Percentiles rank a stretch among this genome's conserved stretches.
Conservation (phyloP, 495 filamentous ascomycete genomes). For the Penicillium turbatum region DNA sequence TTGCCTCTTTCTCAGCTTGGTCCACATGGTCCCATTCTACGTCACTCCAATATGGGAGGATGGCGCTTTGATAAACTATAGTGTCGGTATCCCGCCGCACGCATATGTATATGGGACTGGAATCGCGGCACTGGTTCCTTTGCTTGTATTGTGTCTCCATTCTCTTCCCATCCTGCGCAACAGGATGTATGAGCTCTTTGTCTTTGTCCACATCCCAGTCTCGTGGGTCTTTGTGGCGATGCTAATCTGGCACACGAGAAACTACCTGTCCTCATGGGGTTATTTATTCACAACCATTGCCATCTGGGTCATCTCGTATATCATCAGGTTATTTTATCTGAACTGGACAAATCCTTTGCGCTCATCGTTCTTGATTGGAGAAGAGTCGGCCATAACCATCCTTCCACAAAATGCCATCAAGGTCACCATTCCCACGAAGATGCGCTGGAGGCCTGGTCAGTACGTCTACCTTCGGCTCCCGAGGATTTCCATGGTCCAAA, state of each 20-base stretch:
- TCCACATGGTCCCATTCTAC: constrained; percentile 88
- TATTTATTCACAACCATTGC: constrained; percentile 80
- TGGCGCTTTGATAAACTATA: constrained; percentile 61
- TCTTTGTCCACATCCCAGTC: constrained; percentile 74
- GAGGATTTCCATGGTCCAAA: constrained; percentile 81
- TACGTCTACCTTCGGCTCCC: constrained; percentile 95
- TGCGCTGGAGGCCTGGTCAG: constrained; percentile 90
- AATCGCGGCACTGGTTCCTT: constrained; percentile 76
- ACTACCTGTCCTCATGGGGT: constrained; percentile 86
- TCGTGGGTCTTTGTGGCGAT: constrained; percentile 76
- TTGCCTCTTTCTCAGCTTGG: constrained; percentile 72
- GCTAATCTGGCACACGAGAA: constrained; percentile 94
- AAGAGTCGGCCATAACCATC: constrained; percentile 79
- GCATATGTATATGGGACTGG: constrained; percentile 81
- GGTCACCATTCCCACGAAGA: constrained; percentile 85
- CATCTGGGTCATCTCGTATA: constrained; percentile 69
- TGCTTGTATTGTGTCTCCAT: constrained; percentile 75
- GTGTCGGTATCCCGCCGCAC: constrained; percentile 55
- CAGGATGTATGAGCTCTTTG: constrained; percentile 77
- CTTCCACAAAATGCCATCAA: constrained; percentile 92
- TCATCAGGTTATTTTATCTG: constrained; percentile 64
- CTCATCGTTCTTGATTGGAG: constrained; percentile 71
- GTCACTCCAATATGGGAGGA: constrained; percentile 80
- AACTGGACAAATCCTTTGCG: constrained; percentile 85
- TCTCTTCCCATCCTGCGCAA: constrained; percentile 67